Evolutionary conservation across 1,284 basidiomycete species (phyloP).

Genomic region (Ganoderma lucidum): DNA sequence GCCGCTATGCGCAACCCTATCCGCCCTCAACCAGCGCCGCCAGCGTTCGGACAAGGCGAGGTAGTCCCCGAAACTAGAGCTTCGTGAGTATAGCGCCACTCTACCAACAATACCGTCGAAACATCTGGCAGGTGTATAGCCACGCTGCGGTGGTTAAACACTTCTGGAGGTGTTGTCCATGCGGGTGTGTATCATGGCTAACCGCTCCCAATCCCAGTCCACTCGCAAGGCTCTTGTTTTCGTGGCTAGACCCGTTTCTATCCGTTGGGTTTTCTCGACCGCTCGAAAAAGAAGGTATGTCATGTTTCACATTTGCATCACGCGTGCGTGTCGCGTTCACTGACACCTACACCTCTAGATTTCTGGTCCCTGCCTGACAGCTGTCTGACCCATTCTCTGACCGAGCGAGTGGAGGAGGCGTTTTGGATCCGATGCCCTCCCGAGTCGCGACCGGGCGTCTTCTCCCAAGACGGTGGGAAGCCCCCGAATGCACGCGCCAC

Average conservation of each 20-base stretch:
- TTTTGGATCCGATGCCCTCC: conserved; percentile 62
- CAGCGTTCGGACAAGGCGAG: conserved; percentile 81
- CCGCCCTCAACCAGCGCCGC: conserved; percentile 40
- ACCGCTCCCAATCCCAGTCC: conserved; percentile 34
- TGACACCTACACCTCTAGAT: conserved; percentile 45
- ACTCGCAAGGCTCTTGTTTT: conserved; percentile 55
- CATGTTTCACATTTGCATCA: background rate
- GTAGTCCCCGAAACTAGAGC: conserved; percentile 81
- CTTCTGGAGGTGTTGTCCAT: background rate
- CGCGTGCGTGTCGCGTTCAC: background rate
- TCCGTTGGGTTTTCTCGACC: conserved; percentile 65
- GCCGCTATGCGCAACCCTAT: conserved; percentile 40
- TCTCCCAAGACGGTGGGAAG: conserved; percentile 28
- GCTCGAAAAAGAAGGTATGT: conserved; percentile 60
- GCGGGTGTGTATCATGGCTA: background rate
- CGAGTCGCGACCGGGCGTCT: conserved; percentile 46
- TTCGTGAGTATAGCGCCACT: conserved; percentile 51
- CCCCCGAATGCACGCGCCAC: conserved; percentile 19
- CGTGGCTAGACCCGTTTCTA: conserved; percentile 61
- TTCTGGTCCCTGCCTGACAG: conserved; percentile 57
- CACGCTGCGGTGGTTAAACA: background rate
- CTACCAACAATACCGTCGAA: background rate
- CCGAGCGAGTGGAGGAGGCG: conserved; percentile 51
- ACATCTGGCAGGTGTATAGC: background rate
- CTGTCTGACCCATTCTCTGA: conserved; percentile 48